Evolutionary conservation across 2,329 filamentous ascomycete genomes (phyloP).

Genomic region (Xylaria digitata): DNA sequence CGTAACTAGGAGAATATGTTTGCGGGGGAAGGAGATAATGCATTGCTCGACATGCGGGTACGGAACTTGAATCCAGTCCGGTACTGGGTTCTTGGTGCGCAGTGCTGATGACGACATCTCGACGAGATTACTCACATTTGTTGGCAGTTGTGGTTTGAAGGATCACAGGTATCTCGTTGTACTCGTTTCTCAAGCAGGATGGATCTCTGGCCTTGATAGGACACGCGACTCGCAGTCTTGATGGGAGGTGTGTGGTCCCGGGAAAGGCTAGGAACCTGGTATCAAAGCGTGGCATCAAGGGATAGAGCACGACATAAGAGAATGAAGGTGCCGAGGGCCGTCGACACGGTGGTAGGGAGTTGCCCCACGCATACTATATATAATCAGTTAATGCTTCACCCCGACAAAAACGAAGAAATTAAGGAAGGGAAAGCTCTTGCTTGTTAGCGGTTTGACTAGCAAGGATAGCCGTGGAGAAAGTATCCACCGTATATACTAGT

Average conservation of each 20-base stretch:
- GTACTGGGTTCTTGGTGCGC: conserved; percentile 26
- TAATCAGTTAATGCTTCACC: background rate
- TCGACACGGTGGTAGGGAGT: background rate
- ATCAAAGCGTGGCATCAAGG: background rate
- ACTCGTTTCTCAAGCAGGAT: too few relatives aligned
- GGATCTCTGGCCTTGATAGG: too few relatives aligned
- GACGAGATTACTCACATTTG: background rate
- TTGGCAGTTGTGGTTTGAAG: background rate
- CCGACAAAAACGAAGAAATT: background rate
- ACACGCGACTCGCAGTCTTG: too few relatives aligned
- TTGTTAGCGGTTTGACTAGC: background rate
- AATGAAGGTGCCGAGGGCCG: too few relatives aligned
- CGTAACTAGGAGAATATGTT: conserved; percentile 57
- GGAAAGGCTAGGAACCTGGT: background rate
- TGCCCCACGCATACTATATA: background rate
- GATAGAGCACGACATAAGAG: background rate
- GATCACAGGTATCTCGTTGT: too few relatives aligned
- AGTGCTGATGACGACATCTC: conserved; percentile 16
- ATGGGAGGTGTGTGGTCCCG: too few relatives aligned
- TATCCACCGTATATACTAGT: too few relatives aligned
- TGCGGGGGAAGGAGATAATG: conserved; percentile 55
- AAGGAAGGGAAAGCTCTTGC: background rate
- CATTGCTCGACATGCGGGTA: conserved; percentile 50
- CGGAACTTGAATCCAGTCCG: conserved; percentile 50
- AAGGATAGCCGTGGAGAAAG: conserved; percentile 1